Conservation (phyloP, 164 flowering plant genomes). For the Euptelea pleiosperma region DNA sequence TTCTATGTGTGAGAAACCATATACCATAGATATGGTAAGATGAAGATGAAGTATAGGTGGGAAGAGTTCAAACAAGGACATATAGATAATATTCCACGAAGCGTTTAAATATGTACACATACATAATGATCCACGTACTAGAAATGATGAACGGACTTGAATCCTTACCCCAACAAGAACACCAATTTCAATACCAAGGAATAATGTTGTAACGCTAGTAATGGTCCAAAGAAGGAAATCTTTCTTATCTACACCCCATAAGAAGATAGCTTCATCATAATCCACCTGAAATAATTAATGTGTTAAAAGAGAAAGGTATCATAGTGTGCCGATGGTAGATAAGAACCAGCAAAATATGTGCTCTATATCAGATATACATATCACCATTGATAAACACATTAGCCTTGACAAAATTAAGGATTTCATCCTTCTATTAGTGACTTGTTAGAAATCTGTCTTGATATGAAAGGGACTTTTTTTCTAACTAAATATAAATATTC, state of each 20-base stretch:
- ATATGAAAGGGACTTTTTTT: no score
- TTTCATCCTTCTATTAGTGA: no score
- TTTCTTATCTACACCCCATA: constrained; percentile 90
- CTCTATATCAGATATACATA: no score
- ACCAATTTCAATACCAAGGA: constrained; percentile 96
- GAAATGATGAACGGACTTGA: neutral
- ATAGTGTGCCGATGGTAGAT: neutral
- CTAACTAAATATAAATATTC: no score
- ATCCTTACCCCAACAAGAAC: constrained; percentile 85
- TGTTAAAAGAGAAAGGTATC: constrained; percentile 6
- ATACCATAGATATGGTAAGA: neutral
- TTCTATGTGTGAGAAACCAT: neutral
- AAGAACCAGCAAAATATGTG: neutral
- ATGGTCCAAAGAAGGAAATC: constrained; percentile 94
- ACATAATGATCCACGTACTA: neutral
- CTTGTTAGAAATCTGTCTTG: no score
- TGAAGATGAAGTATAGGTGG: no score
- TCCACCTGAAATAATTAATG: constrained; percentile 67
- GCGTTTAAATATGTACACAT: neutral
- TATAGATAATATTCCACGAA: neutral
- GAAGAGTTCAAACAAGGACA: neutral
- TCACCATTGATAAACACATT: no score
- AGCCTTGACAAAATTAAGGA: no score
- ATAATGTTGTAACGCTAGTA: constrained; percentile 64
- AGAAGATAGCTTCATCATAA: constrained; percentile 88